phyloP scores from a whole-genome alignment of 768 basidiomycete genomes.

The Lactarius pseudohatsudake region DNA sequence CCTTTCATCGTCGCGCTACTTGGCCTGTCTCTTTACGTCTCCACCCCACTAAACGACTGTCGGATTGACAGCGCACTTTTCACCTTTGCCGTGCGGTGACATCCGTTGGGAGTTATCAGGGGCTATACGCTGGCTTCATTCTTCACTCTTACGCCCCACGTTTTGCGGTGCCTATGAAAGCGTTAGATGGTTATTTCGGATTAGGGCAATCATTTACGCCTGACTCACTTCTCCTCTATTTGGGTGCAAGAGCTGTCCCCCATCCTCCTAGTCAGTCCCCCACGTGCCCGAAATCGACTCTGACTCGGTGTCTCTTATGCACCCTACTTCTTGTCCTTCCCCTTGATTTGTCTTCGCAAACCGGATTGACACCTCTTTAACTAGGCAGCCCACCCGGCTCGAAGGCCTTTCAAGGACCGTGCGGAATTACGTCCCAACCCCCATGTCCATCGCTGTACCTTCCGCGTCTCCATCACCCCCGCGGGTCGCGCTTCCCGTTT shows the following conservation, averaged over 20 bases:
- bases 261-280: not conserved
- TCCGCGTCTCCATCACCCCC: conserved; percentile 49
- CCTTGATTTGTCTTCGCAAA: not conserved
- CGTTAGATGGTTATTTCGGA: not conserved
- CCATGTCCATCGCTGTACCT: conserved; percentile 53
- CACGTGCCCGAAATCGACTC: not conserved
- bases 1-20: not conserved
- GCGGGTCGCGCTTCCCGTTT: conserved; percentile 49
- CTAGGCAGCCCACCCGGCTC: conserved; percentile 50
- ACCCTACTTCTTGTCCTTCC: conserved; percentile 10
- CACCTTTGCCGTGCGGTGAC: not conserved
- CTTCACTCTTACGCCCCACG: not conserved
- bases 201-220: not conserved
- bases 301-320: conserved; percentile 13
- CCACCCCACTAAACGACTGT: not conserved
- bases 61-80: not conserved
- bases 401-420: conserved; percentile 54
- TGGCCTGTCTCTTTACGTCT: not conserved
- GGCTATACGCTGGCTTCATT: not conserved
- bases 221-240: not conserved
- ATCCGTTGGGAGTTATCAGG: not conserved
- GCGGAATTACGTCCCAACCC: conserved; percentile 53
- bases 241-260: not conserved
- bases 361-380: conserved; percentile 6
- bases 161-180: not conserved